phyloP scores from a whole-genome alignment of 2,329 filamentous ascomycete genomes.

The Diaporthe velutina region DNA sequence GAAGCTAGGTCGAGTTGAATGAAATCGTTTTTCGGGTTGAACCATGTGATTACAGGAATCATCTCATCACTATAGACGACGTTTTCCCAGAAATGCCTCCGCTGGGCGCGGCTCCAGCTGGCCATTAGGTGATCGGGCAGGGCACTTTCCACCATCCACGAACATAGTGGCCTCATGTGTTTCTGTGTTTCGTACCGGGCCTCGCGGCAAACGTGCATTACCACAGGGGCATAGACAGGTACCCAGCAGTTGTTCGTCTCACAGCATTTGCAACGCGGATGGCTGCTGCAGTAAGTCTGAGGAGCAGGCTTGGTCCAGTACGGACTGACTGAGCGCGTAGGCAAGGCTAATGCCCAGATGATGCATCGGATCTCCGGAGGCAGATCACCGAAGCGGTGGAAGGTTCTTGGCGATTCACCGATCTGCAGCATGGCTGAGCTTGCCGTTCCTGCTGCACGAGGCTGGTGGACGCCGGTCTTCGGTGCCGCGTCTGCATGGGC shows the following conservation, averaged over 20 bases:
- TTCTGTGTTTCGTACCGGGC: background rate
- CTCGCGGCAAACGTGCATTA: background rate
- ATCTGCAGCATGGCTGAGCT: background rate
- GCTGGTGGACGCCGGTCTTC: fast-evolving
- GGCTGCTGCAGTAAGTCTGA: background rate
- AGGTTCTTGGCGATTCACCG: background rate
- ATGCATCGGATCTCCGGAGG: background rate
- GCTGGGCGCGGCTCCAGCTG: no score
- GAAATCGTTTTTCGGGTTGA: background rate
- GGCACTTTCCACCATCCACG: background rate
- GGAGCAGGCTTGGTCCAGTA: background rate
- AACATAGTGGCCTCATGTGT: background rate
- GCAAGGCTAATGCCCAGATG: conserved; percentile 2
- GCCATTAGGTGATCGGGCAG: background rate
- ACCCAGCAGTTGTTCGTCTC: no score
- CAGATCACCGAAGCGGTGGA: background rate
- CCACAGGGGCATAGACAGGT: background rate
- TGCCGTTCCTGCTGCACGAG: background rate
- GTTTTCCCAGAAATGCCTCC: background rate
- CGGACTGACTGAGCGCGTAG: background rate
- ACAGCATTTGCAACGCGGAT: background rate
- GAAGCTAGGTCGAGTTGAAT: fast-evolving
- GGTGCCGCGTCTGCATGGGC: background rate
- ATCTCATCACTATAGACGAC: background rate
- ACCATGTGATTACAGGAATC: background rate